These are phyloP conservation scores for Xylariaceae sp. DNA, from an alignment of 2,329 filamentous ascomycete species.

Conservation along the genomic window DNA sequence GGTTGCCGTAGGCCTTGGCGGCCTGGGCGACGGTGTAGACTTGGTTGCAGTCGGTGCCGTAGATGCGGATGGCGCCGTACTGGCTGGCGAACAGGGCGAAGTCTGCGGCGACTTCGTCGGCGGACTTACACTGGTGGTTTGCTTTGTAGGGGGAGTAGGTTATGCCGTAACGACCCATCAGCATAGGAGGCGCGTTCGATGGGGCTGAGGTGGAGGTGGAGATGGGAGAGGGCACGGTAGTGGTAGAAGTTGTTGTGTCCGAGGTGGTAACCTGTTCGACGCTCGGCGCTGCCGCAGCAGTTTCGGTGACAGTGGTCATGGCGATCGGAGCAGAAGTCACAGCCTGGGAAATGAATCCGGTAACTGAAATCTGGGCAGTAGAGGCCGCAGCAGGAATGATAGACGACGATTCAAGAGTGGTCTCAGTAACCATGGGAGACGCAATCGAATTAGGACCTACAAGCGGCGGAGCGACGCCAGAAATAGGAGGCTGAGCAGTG, in stretches of 20 bases:
- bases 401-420: conserved; percentile 6
- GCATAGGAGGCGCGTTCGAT: conserved; percentile 16
- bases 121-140: conserved; percentile 60
- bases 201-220: conserved; percentile 10
- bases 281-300: conserved; percentile 13
- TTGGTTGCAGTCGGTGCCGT: conserved; percentile 75
- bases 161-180: conserved; percentile 35
- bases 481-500: conserved; percentile 6
- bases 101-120: conserved; percentile 57
- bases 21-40: conserved; percentile 56
- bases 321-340: too few relatives aligned
- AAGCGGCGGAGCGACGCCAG: conserved; percentile 8
- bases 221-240: conserved; percentile 3
- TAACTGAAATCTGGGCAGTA: background rate
- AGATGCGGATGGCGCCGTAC: conserved; percentile 66
- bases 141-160: conserved; percentile 46
- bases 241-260: background rate
- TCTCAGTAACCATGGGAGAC: background rate
- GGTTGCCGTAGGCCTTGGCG: conserved; percentile 58
- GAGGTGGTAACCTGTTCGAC: conserved; percentile 9
- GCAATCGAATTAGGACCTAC: conserved; percentile 7
- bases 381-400: conserved; percentile 11
- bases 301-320: too few relatives aligned
- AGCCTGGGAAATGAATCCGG: too few relatives aligned
- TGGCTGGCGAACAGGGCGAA: conserved; percentile 47